Conservation (phyloP, 2,329 filamentous ascomycete species). For the Botrytis galanthina region DNA sequence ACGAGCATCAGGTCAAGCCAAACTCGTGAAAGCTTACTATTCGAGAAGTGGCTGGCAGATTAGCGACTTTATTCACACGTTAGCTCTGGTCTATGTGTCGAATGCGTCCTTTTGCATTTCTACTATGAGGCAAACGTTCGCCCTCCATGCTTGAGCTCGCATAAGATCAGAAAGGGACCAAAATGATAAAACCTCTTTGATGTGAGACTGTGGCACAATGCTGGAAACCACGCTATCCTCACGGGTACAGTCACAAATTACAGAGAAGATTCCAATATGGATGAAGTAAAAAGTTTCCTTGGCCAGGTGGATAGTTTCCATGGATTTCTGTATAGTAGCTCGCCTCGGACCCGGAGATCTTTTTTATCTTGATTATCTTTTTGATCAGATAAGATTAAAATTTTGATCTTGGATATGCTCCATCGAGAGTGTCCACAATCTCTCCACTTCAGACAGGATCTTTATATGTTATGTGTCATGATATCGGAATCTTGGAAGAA, state of each 20-base stretch:
- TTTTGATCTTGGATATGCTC: neutral
- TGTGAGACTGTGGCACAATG: neutral
- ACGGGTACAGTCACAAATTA: neutral
- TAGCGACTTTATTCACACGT: neutral
- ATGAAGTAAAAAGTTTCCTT: neutral
- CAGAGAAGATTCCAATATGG: neutral
- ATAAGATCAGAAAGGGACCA: neutral
- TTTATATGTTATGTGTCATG: neutral
- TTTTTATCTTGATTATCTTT: conserved; percentile 12
- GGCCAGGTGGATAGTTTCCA: neutral
- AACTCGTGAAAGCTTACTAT: neutral
- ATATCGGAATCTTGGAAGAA: neutral
- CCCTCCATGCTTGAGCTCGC: neutral
- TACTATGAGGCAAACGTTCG: neutral
- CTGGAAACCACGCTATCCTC: neutral
- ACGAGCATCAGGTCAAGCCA: neutral
- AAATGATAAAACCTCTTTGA: neutral
- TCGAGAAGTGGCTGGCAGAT: neutral
- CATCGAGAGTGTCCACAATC: neutral
- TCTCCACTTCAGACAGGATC: neutral
- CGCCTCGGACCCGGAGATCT: neutral
- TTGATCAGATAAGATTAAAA: conserved; percentile 15
- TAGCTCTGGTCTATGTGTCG: neutral
- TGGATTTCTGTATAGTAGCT: neutral
- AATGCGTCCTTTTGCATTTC: neutral